phyloP scores from a whole-genome alignment of 495 filamentous ascomycete species.

The Cercophora samala region DNA sequence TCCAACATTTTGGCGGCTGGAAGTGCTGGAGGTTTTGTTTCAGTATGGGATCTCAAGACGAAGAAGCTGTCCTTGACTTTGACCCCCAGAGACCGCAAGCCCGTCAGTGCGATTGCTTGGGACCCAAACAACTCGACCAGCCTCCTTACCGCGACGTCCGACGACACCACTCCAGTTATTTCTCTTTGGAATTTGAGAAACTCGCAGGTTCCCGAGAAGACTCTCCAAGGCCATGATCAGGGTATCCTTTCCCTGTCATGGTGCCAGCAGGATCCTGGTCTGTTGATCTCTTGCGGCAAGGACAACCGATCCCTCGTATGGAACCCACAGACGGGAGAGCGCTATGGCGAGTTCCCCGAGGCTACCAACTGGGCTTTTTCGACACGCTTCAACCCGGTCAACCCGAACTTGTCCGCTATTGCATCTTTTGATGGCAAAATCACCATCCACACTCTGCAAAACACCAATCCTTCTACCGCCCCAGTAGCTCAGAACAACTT shows the following conservation, averaged over 20 bases:
- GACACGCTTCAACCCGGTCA: slow-evolving; percentile 89
- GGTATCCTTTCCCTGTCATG: slow-evolving; percentile 93
- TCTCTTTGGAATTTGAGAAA: slow-evolving; percentile 94
- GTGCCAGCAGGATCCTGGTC: slow-evolving; percentile 87
- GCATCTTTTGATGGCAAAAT: slow-evolving; percentile 97
- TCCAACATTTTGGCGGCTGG: slow-evolving; percentile 94
- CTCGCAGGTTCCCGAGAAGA: slow-evolving; percentile 89
- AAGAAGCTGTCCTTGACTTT: slow-evolving; percentile 95
- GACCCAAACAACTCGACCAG: slow-evolving; percentile 92
- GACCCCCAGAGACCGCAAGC: slow-evolving; percentile 83
- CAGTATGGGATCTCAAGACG: slow-evolving; percentile 96
- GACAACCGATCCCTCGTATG: slow-evolving; percentile 94
- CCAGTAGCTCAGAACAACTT: slow-evolving; percentile 53
- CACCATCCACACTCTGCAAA: slow-evolving; percentile 86
- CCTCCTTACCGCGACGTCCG: slow-evolving; percentile 86
- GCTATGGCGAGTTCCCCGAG: slow-evolving; percentile 88
- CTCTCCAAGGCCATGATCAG: slow-evolving; percentile 81
- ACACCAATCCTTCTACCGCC: slow-evolving; percentile 66
- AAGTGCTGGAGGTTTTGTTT: slow-evolving; percentile 90
- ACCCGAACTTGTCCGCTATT: slow-evolving; percentile 86
- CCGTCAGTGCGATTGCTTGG: slow-evolving; percentile 95
- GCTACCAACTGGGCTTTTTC: slow-evolving; percentile 99
- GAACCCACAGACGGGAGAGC: slow-evolving; percentile 87
- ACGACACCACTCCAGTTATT: slow-evolving; percentile 85
- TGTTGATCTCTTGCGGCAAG: slow-evolving; percentile 92